Conservation (phyloP, 495 filamentous ascomycete genomes). For the Glutinoglossum americanum region DNA sequence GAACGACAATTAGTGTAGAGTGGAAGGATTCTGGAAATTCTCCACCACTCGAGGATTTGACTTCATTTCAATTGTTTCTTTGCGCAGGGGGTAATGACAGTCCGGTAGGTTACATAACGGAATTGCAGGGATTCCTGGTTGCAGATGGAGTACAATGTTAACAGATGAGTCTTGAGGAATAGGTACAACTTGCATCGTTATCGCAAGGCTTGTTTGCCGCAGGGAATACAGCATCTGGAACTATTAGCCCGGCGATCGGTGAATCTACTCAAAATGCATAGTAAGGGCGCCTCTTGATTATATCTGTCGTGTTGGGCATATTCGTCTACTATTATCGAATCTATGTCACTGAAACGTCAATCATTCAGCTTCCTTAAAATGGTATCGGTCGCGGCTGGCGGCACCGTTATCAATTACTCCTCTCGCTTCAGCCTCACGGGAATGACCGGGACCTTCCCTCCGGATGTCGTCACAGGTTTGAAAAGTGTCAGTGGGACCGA, state of each 20-base stretch:
- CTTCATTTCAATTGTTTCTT: constrained; percentile 37
- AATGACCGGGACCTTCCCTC: constrained; percentile 43
- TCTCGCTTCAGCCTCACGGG: constrained; percentile 39
- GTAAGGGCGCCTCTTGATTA: constrained; percentile 20
- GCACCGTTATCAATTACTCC: constrained; percentile 36
- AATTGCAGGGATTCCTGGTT: background rate
- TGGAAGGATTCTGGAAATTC: constrained; percentile 35
- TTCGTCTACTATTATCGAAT: background rate
- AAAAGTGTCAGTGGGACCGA: constrained; percentile 22
- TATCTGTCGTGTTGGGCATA: background rate
- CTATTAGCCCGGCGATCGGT: constrained; percentile 25
- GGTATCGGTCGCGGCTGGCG: constrained; percentile 29
- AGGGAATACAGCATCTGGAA: constrained; percentile 29
- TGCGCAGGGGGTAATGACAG: constrained; percentile 39
- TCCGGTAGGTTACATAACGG: constrained; percentile 8
- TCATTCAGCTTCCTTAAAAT: constrained; percentile 41
- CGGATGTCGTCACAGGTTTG: constrained; percentile 21
- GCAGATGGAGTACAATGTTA: background rate
- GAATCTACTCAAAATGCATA: constrained; percentile 36
- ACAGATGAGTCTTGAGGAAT: background rate
- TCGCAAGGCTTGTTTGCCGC: constrained; percentile 22
- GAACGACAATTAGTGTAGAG: constrained; percentile 26
- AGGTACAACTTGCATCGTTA: constrained; percentile 24
- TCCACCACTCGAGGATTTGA: constrained; percentile 28
- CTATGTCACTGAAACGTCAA: constrained; percentile 2